Evolutionary conservation across 371 early-diverging fungal genomes (phyloP), one percentile per base, ranked within the genome.

Genomic region (Blakeslea trispora): DNA sequence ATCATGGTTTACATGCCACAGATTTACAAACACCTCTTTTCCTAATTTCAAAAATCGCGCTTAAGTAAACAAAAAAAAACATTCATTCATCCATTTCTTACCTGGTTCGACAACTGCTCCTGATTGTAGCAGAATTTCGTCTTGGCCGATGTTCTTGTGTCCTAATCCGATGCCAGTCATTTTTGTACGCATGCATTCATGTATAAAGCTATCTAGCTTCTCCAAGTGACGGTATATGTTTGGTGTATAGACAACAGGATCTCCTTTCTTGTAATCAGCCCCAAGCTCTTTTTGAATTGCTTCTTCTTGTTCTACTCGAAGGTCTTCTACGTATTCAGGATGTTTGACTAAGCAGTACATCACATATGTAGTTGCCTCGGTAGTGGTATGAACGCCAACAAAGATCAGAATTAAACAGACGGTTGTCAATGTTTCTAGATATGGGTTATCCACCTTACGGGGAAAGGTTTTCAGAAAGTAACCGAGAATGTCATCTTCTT

Each of bases 141-240:
- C 15, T 7, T 70, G 41, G 0, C 72, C 65, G 9, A 50, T 32
- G 32, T 74, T 53, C 0, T 37, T 62, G 45, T 83, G 84, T 5
- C 59, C 21, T 19, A 72, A 52, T 0, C 43, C 48, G 24, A 77
- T n/a, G 1, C 53, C 50, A 5, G 53, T 47, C 2, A 45, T 59
- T 11, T 71, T 48, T 24, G 42, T 58, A 19, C 84, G 58, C 42
- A 79, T 50, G 0, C 60, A 14, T 55, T 83, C 84, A 17, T 79
- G 77, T 1, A 79, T 62, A 42, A 74, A 75, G 9, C 82, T 81
- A 28, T 83, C 84, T 23, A 83, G 61, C 11, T 77, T 62, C 5
- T 63, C 68, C 60, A 83, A 49, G 6, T 58, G 57, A 48, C 75
- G 75, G 45, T 69, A 24, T 0, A 70, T 51, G 10, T 46, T 61